These are phyloP conservation scores for Exophiala alcalophila DNA, from an alignment of 2,329 filamentous ascomycete genomes.

Conservation along the genomic window DNA sequence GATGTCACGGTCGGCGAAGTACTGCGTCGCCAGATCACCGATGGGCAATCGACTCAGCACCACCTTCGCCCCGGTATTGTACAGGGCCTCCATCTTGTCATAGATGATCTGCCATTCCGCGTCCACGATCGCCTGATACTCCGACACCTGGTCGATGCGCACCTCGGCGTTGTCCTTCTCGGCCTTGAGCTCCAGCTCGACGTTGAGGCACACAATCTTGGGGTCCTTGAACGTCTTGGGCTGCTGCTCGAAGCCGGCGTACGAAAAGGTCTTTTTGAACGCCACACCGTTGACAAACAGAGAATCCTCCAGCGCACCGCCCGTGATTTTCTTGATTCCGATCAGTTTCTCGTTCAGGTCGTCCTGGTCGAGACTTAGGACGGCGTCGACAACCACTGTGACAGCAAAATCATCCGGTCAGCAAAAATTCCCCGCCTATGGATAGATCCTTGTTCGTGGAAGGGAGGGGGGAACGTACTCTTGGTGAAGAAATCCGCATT, in stretches of 20 bases:
- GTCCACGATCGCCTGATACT: slow-evolving; percentile 99
- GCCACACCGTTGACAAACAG: slow-evolving; percentile 97
- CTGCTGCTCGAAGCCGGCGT: slow-evolving; percentile 98
- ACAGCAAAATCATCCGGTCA: too few relatives aligned
- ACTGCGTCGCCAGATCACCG: slow-evolving; percentile 92
- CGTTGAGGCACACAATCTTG: slow-evolving; percentile 95
- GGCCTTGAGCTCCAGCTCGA: slow-evolving; percentile 96
- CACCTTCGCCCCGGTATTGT: slow-evolving; percentile 94
- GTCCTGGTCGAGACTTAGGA: slow-evolving; percentile 90
- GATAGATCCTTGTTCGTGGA: too few relatives aligned
- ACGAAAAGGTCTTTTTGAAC: slow-evolving; percentile 99
- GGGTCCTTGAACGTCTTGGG: slow-evolving; percentile 92
- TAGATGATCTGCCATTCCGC: slow-evolving; percentile 99
- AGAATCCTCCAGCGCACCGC: slow-evolving; percentile 91
- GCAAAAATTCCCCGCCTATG: too few relatives aligned
- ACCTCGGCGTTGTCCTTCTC: slow-evolving; percentile 99
- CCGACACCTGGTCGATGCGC: slow-evolving; percentile 93
- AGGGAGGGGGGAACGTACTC: slow-evolving; percentile 56
- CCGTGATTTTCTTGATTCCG: slow-evolving; percentile 96
- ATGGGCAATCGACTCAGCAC: slow-evolving; percentile 96
- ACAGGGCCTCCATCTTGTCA: slow-evolving; percentile 94
- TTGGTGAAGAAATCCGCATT: slow-evolving; percentile 97
- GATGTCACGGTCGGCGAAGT: slow-evolving; percentile 92
- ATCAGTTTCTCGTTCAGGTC: slow-evolving; percentile 98
- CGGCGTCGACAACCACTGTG: slow-evolving; percentile 93